Conservation (phyloP, 345 rosid species). For the Trapa bicornis region DNA sequence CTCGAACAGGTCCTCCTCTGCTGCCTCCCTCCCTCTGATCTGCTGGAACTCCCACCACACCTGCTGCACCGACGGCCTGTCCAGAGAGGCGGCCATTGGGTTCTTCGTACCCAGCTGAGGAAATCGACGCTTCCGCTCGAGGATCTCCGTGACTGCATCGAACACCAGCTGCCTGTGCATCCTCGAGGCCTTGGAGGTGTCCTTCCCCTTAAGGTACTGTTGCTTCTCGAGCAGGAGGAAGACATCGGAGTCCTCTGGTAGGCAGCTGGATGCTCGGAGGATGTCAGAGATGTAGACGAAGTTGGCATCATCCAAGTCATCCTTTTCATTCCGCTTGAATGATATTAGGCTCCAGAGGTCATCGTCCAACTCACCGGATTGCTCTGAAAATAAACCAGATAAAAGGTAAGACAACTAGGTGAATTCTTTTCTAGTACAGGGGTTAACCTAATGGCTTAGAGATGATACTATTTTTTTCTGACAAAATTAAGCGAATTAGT, state of each 20-base stretch:
- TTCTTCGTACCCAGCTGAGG: constrained; percentile 42
- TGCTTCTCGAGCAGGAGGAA: constrained; percentile 65
- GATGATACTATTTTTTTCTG: background rate
- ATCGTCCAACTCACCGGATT: constrained; percentile 41
- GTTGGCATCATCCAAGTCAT: constrained; percentile 36
- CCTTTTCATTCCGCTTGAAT: constrained; percentile 23
- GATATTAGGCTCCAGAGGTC: constrained; percentile 38
- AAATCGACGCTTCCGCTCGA: constrained; percentile 31
- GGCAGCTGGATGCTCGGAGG: constrained; percentile 41
- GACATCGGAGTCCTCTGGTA: constrained; percentile 46
- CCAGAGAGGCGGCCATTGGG: background rate
- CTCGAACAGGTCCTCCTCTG: constrained; percentile 47
- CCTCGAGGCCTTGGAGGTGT: constrained; percentile 34
- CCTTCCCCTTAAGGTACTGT: constrained; percentile 44
- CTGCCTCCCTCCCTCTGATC: constrained; percentile 35
- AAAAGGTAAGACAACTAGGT: too few relatives aligned
- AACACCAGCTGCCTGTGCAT: constrained; percentile 58
- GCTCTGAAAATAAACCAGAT: constrained; percentile 22
- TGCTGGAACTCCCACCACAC: constrained; percentile 58
- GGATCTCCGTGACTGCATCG: constrained; percentile 54
- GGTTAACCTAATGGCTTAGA: background rate
- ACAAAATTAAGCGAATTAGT: background rate
- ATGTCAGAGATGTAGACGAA: constrained; percentile 61
- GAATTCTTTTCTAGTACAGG: background rate
- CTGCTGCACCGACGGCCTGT: constrained; percentile 26